Evolutionary conservation across 2,329 filamentous ascomycete genomes (phyloP).

Genomic region (Neurospora sp.): DNA sequence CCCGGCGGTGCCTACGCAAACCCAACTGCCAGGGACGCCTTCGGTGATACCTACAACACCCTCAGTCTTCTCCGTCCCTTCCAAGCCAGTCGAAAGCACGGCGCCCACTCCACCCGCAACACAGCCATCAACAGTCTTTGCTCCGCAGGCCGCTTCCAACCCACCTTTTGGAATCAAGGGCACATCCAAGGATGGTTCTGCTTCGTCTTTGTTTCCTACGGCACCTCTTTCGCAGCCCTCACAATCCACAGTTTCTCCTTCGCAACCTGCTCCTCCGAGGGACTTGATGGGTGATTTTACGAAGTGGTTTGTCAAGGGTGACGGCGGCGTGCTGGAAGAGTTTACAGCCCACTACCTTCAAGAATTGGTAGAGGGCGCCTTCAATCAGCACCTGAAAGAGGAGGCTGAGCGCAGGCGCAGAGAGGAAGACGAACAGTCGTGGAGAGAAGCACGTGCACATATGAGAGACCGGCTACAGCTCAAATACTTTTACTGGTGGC

Average conservation of each 20-base stretch:
- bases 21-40: not conserved
- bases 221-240: not conserved
- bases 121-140: not conserved
- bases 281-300: conserved; percentile 40
- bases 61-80: not conserved
- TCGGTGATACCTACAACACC: not conserved
- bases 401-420: conserved; percentile 30
- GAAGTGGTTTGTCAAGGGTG: conserved; percentile 44
- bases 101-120: not conserved
- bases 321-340: conserved; percentile 41
- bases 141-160: not conserved
- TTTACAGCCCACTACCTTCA: conserved; percentile 37
- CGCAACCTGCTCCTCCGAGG: conserved; percentile 14
- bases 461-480: conserved; percentile 38
- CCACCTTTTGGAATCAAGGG: not conserved
- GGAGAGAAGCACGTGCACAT: conserved; percentile 37
- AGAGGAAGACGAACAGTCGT: conserved; percentile 39
- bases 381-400: conserved; percentile 28
- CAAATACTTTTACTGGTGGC: conserved; percentile 49
- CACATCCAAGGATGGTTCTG: not conserved
- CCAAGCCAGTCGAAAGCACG: not conserved
- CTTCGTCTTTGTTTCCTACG: not conserved
- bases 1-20: not conserved
- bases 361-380: conserved; percentile 33
- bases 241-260: conserved; percentile 5